Percentiles rank a stretch among this genome's conserved stretches.
These are phyloP conservation scores for Diaporthe longicolla DNA, from an alignment of 2,329 filamentous ascomycete species.

Conservation along the genomic window DNA sequence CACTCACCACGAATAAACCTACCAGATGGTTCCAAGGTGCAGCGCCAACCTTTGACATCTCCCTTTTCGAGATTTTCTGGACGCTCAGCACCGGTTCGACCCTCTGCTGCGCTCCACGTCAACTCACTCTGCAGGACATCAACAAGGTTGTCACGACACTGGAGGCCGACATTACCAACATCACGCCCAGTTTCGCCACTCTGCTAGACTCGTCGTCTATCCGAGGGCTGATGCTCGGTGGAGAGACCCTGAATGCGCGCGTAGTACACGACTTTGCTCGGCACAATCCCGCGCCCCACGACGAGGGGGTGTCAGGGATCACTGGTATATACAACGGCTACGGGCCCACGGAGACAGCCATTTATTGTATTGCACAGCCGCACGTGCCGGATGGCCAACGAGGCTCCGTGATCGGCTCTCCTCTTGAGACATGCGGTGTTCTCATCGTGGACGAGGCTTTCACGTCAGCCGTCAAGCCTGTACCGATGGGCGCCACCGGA, in stretches of 20 bases:
- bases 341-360: slow-evolving; percentile 49
- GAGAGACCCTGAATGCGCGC: slow-evolving; percentile 52
- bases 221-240: slow-evolving; percentile 52
- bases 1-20: slow-evolving; percentile 47
- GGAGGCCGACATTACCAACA: slow-evolving; percentile 55
- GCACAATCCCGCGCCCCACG: slow-evolving; percentile 29
- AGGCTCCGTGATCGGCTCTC: slow-evolving; percentile 55
- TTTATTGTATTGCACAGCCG: slow-evolving; percentile 45
- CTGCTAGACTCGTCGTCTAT: slow-evolving; percentile 41
- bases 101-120: slow-evolving; percentile 33
- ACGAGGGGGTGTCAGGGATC: slow-evolving; percentile 39
- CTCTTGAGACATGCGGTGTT: slow-evolving; percentile 53
- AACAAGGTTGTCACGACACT: slow-evolving; percentile 42
- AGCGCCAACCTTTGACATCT: slow-evolving; percentile 41
- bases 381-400: slow-evolving; percentile 45
- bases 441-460: slow-evolving; percentile 48
- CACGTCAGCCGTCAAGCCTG: slow-evolving; percentile 29
- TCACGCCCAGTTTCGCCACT: slow-evolving; percentile 54
- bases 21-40: slow-evolving; percentile 37
- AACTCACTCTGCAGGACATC: slow-evolving; percentile 41
- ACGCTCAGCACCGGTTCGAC: slow-evolving; percentile 35
- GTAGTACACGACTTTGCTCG: slow-evolving; percentile 52
- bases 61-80: slow-evolving; percentile 37
- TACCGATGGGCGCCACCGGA: slow-evolving; percentile 43
- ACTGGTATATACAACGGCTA: slow-evolving; percentile 47